Evolutionary conservation across 441 rosid genomes (phyloP).

Genomic region (Aquilaria agallochum): DNA sequence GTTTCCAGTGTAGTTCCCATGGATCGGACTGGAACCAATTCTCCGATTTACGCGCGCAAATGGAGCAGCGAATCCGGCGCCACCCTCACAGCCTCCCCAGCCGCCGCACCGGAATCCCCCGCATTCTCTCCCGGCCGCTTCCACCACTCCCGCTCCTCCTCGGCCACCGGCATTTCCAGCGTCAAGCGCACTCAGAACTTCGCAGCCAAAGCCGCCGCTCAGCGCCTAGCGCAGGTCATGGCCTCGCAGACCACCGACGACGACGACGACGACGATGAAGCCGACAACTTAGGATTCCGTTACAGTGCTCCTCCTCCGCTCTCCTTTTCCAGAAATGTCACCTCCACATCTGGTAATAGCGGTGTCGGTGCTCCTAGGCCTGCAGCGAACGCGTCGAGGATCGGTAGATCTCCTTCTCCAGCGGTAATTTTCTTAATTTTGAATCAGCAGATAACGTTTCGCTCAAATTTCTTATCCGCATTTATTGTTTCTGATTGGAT

Average conservation of each 20-base stretch:
- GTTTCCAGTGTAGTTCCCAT: slow-evolving; percentile 11
- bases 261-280: slow-evolving; percentile 50
- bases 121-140: slow-evolving; percentile 38
- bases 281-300: slow-evolving; percentile 64
- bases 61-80: slow-evolving; percentile 54
- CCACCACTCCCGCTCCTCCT: slow-evolving; percentile 58
- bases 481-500: not conserved
- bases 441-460: not conserved
- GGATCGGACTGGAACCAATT: slow-evolving; percentile 53
- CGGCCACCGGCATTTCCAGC: slow-evolving; percentile 49
- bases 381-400: slow-evolving; percentile 32
- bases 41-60: slow-evolving; percentile 50
- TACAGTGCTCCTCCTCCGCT: slow-evolving; percentile 90
- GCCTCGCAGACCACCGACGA: slow-evolving; percentile 71
- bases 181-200: slow-evolving; percentile 68
- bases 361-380: slow-evolving; percentile 14
- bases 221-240: slow-evolving; percentile 83
- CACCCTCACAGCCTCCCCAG: slow-evolving; percentile 17
- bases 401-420: slow-evolving; percentile 70
- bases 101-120: slow-evolving; percentile 28
- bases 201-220: slow-evolving; percentile 81
- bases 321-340: slow-evolving; percentile 45
- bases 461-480: not conserved
- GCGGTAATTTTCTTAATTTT: slow-evolving; percentile 36
- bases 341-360: slow-evolving; percentile 15